Evolutionary conservation across 129 eudicot genomes (phyloP), one percentile per base, ranked within the genome.

Genomic region (Flaveria ramosissima): DNA sequence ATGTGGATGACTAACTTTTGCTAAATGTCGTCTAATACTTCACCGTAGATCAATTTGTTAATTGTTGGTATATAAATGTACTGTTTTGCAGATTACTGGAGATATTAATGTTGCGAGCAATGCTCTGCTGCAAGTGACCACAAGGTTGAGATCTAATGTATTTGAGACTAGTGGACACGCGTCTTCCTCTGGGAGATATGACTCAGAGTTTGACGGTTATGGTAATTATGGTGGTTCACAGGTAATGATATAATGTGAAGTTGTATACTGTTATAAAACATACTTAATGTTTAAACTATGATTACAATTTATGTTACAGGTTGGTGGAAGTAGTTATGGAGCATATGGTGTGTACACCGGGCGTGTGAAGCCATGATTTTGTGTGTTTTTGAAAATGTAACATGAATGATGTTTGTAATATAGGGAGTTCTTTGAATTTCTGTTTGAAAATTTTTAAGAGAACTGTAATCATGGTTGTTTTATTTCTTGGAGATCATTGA

Each of bases 51-150:
- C 6, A 36, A 6, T 36, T 36, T 36, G 7, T 36, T 36, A 36
- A 36, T 36, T 36, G 41, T 32, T 32, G 5, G 39, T 36, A 36
- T 36, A 36, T 36, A 36, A 5, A 36, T 36, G 60, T 72, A 71
- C 26, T 71, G 57, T 21, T 23, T 81, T 57, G 20, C 87, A 93
- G 98, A 93, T 93, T 71, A 81, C 90, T 50, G 98, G 98, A 77
- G 98, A 93, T 71, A 64, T 71, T 27, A 86, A 83, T 86, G 90
- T 83, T 36, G 89, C 84, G 65, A 83, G 84, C 70, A 80, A 30
- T 63, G 98, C 98, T n/a, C 86, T 93, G 59, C 50, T 90, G 66
- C 94, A 93, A 86, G 87, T 93, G 73, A 60, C 85, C 53, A 82
- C 86, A 62, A 87, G 98, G 12, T 80, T 93, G 78, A 85, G 95